A percentile compares a stretch with the other conserved stretches of the same genome.
These are phyloP conservation scores for Zanthoxylum bungeanum DNA, from an alignment of 345 rosid genomes.

Conservation along the genomic window DNA sequence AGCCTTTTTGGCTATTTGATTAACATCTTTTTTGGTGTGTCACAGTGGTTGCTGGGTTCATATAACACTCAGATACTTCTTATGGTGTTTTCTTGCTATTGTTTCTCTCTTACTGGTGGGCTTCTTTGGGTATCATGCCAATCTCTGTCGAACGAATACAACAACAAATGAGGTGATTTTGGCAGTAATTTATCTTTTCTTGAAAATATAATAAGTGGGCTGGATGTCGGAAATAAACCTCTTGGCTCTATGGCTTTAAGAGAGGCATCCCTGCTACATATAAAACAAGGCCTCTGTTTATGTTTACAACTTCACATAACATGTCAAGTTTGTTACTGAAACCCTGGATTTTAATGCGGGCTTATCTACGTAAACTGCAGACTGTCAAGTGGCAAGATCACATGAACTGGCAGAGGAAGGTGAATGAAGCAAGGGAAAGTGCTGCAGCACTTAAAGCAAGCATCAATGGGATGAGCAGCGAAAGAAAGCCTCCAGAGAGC, in stretches of 20 bases:
- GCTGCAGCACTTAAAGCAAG: conserved; percentile 65
- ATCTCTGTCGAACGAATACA: conserved; percentile 76
- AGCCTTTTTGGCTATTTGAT: background rate
- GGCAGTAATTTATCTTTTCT: background rate
- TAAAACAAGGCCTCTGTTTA: background rate
- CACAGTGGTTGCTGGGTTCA: conserved; percentile 85
- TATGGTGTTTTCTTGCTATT: conserved; percentile 73
- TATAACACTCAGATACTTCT: conserved; percentile 86
- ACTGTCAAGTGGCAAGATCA: conserved; percentile 95
- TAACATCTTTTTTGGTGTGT: conserved; percentile 16
- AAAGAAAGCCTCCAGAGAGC: conserved; percentile 41
- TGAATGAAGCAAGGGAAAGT: conserved; percentile 69
- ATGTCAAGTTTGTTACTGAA: background rate
- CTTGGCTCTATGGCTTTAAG: background rate
- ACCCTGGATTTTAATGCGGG: background rate
- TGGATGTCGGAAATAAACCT: background rate
- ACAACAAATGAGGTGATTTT: conserved; percentile 80
- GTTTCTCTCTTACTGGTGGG: conserved; percentile 81
- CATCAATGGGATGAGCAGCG: conserved; percentile 31
- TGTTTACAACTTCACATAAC: background rate
- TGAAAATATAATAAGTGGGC: background rate
- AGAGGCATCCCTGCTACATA: background rate
- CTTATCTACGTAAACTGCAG: conserved; percentile 33
- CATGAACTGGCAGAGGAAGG: conserved; percentile 66
- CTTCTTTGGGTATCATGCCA: conserved; percentile 76